Conservation (phyloP, 805 yeast genomes). For the Cyberlindnera euphorbiiphila region DNA sequence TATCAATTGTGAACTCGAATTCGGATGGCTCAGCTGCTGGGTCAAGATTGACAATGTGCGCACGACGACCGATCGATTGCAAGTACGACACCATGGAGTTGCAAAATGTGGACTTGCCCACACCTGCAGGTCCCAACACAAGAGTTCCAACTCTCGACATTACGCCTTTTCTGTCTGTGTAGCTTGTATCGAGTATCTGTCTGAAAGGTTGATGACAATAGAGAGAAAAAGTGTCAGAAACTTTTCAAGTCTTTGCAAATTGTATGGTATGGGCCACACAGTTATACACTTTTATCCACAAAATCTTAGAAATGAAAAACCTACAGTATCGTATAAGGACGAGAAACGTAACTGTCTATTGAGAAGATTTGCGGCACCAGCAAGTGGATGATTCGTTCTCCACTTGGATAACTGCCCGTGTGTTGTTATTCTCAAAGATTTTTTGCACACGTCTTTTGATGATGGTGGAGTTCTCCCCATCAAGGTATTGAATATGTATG, state of each 20-base stretch:
- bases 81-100: slow-evolving; percentile 81
- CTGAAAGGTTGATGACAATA: neutral
- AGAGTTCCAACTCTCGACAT: slow-evolving; percentile 96
- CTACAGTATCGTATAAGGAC: too few relatives aligned
- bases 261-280: slow-evolving; percentile 3
- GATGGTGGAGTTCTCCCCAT: slow-evolving; percentile 60
- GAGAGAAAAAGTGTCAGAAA: neutral
- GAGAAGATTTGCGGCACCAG: slow-evolving; percentile 50
- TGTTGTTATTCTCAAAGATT: slow-evolving; percentile 44
- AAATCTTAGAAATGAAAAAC: too few relatives aligned
- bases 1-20: slow-evolving; percentile 88
- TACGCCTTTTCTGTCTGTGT: neutral
- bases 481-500: slow-evolving; percentile 69
- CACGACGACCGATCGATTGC: slow-evolving; percentile 87
- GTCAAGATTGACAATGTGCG: slow-evolving; percentile 91
- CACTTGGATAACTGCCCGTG: slow-evolving; percentile 61
- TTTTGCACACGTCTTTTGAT: slow-evolving; percentile 59
- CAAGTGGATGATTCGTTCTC: slow-evolving; percentile 61
- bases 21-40: slow-evolving; percentile 96
- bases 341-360: too few relatives aligned
- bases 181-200: neutral
- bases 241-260: neutral
- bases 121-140: slow-evolving; percentile 97
- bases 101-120: slow-evolving; percentile 91
- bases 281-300: neutral